Base-by-base conservation (phyloP, 306 rosid genomes). In the Clitoria ternatea region DNA sequence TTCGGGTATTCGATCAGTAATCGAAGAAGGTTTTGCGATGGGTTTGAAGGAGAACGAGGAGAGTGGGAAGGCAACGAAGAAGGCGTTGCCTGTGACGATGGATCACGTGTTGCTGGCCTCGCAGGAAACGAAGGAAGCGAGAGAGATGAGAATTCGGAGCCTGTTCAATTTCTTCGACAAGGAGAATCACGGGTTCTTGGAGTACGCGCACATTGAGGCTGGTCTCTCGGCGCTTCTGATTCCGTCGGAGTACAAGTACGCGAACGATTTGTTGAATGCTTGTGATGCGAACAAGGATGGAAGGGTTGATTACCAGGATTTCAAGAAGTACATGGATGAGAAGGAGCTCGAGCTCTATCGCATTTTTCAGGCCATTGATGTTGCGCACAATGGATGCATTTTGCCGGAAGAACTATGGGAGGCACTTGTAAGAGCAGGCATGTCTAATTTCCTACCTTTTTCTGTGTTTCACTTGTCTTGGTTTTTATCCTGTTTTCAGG, bases 371-470 rank as follows among this genome's bases (percentile, higher is more conserved):
- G 96, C 96, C 59, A 93, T 93, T 69, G 98, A 93, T 74, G 98
- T 90, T 12, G 96, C 83, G 60, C 98, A 93, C 54, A 93, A 76
- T 63, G 98, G 98, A 3, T 85, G 94, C 80, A 93, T 93, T 84
- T 62, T 91, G 40, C 98, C 98, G 0, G 98, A 93, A 82, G 98
- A 93, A 89, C 96, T 93, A 0, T 93, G 88, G 92, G 98, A 93
- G 73, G 98, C 98, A 9, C 97, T 93, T 60, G 85, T 90, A 7
- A 85, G 66, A 80, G 93, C 97, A 79, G 98, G 98, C 74, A 64
- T 18, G 82, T 78, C 19, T 49, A 37, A 27, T 54, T 77, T 55
- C 47, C 4, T 67, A 13, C 45, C 10, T 77, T 29, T 62, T 53
- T 61, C 22, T 19, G 42, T 67, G 19, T 39, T 81, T 73, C 17